These are phyloP conservation scores for Syzygium grande DNA, from an alignment of 345 rosid genomes.

Conservation along the genomic window DNA sequence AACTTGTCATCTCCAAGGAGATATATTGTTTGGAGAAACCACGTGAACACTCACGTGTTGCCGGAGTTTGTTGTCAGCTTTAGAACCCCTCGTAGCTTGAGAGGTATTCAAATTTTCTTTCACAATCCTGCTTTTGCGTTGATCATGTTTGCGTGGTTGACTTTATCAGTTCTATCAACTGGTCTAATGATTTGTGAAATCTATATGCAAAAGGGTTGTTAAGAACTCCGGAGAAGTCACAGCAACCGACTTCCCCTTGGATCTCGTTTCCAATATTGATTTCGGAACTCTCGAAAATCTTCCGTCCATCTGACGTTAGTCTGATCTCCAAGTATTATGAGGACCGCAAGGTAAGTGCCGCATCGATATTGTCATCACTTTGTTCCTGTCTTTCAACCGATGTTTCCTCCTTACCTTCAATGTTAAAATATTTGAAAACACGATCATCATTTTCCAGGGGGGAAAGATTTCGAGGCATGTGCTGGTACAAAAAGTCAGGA, in stretches of 20 bases:
- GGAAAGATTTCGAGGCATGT: conserved; percentile 53
- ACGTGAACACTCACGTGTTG: conserved; percentile 65
- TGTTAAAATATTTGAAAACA: not conserved
- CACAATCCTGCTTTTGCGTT: not conserved
- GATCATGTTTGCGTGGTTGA: not conserved
- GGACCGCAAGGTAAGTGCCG: conserved; percentile 41
- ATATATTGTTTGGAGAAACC: conserved; percentile 66
- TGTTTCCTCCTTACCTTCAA: not conserved
- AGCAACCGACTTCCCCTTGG: conserved; percentile 71
- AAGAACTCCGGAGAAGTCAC: conserved; percentile 12
- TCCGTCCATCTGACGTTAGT: conserved; percentile 30
- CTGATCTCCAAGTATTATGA: conserved; percentile 48
- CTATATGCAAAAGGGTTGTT: conserved; percentile 18
- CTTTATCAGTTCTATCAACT: not conserved
- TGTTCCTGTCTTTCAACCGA: not conserved
- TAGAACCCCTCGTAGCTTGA: conserved; percentile 33
- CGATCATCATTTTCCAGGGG: conserved; percentile 26
- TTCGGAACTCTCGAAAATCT: conserved; percentile 44
- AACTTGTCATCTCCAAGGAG: conserved; percentile 37
- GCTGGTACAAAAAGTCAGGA: conserved; percentile 46
- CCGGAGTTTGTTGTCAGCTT: conserved; percentile 66
- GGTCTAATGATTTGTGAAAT: not conserved
- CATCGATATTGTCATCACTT: not conserved
- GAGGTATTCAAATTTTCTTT: not conserved
- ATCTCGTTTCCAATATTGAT: conserved; percentile 70